Percentiles rank a stretch among this genome's conserved stretches.
These are phyloP conservation scores for Leccinum imitatum DNA, from an alignment of 768 basidiomycete species.

Conservation along the genomic window DNA sequence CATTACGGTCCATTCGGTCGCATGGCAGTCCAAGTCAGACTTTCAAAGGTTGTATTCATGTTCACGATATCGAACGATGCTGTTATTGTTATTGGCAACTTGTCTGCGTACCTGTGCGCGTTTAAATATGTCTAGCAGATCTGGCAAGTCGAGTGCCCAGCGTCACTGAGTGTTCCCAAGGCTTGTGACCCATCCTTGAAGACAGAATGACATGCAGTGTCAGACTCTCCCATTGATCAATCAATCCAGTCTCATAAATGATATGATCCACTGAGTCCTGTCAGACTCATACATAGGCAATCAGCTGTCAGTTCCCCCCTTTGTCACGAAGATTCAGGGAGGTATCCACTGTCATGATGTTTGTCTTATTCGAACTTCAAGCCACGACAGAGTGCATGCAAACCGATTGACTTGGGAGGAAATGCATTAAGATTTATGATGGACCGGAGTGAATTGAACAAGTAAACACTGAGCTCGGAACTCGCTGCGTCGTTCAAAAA, in stretches of 20 bases:
- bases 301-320: too few relatives aligned
- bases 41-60: not conserved
- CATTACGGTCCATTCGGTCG: not conserved
- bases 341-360: too few relatives aligned
- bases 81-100: not conserved
- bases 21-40: not conserved
- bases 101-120: not conserved
- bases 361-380: not conserved
- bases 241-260: too few relatives aligned
- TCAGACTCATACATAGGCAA: too few relatives aligned
- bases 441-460: not conserved
- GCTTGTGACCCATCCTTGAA: not conserved
- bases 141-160: not conserved
- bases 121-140: not conserved
- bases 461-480: not conserved
- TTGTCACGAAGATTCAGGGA: too few relatives aligned
- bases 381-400: not conserved
- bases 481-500: not conserved
- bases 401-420: not conserved
- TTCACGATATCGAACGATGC: not conserved
- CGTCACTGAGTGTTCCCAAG: too few relatives aligned
- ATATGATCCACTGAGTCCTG: too few relatives aligned
- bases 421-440: not conserved
- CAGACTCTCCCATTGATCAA: not conserved
- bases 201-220: not conserved